phyloP scores from a whole-genome alignment of 1,284 basidiomycete species.

The Athelia psychrophila region DNA sequence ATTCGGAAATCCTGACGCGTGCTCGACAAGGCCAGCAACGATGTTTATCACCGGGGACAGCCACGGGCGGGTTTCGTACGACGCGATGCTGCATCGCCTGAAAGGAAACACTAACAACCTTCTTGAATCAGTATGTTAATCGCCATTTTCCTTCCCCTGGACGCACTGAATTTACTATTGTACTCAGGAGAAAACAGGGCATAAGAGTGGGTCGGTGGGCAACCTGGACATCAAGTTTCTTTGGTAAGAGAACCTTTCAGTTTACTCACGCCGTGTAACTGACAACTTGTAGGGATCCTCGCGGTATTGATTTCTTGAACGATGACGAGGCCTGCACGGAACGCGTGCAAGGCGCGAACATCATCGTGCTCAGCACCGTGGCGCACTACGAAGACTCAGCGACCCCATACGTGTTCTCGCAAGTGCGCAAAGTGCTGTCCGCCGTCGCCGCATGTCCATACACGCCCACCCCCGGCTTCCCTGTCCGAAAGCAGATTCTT shows the following conservation, averaged over 20 bases:
- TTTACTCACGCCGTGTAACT: not conserved
- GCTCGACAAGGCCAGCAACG: not conserved
- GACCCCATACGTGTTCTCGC: not conserved
- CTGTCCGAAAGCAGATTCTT: not conserved
- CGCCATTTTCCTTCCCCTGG: not conserved
- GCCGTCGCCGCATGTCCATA: not conserved
- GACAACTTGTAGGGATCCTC: not conserved
- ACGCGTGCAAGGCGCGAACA: not conserved
- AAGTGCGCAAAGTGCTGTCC: not conserved
- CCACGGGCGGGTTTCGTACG: not conserved
- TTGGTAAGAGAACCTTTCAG: not conserved
- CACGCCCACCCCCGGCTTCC: not conserved
- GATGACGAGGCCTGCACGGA: not conserved
- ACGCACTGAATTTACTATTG: not conserved
- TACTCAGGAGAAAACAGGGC: conserved; percentile 1
- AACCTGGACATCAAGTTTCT: conserved; percentile 1
- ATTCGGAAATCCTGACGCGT: conserved; percentile 1
- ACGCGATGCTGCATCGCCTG: not conserved
- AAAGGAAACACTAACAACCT: not conserved
- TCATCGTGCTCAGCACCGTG: conserved; percentile 1
- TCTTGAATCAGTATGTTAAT: not conserved
- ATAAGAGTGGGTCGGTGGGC: conserved; percentile 1
- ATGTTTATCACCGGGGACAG: not conserved
- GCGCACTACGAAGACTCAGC: not conserved
- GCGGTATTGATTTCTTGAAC: not conserved